Evolutionary conservation across 805 yeast genomes (phyloP), one percentile per base, ranked within the genome.

Genomic region (Brettanomyces anomalus): DNA sequence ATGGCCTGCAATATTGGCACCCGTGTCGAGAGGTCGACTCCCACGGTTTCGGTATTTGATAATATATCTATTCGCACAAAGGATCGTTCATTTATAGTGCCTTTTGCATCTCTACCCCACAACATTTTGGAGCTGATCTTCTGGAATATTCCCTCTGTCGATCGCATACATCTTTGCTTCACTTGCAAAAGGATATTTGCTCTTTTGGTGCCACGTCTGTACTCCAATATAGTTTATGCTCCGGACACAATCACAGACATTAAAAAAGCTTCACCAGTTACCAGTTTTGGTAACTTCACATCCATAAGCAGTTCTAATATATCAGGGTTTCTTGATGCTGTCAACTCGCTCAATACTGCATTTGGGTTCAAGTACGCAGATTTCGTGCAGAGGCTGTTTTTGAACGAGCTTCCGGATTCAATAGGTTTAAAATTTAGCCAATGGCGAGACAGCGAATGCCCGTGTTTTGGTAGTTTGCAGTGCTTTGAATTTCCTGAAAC

Each of bases 371-470:
- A 35, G 5, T 61, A 59, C 39, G 45, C 56, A 2, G 49, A 49
- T 30, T 42, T 57, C 16, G 43, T 61, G 4, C 51, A 52, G 18
- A 53, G 53, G 19, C 43, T 61, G 8, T 55, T 46, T 36, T 31
- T 61, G 14, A 56, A 53, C 19, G 55, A 54, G 16, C 39, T 55
- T 1, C 21, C 30, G 7, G 49, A 50, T 26, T 3, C 39, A 15
- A 5, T 18, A 4, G 33, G 43, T 3, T 51, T 53, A 37, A 54
- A 56, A 45, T 36, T 56, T 18, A 11, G 33, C 3, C 4, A 16
- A 1, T 61, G 65, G 65, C 43, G 64, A 46, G 19, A 28, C 26
- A 33, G 11, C 56, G 51, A 33, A 50, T 48, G 40, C 21, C 36
- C 28, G 3, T 10, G 16, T 15, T 21, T 39, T 24, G 16, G 36